These are phyloP conservation scores for Cunninghamia lanceolata DNA, from an alignment of 75 land plant genomes.

Conservation along the genomic window DNA sequence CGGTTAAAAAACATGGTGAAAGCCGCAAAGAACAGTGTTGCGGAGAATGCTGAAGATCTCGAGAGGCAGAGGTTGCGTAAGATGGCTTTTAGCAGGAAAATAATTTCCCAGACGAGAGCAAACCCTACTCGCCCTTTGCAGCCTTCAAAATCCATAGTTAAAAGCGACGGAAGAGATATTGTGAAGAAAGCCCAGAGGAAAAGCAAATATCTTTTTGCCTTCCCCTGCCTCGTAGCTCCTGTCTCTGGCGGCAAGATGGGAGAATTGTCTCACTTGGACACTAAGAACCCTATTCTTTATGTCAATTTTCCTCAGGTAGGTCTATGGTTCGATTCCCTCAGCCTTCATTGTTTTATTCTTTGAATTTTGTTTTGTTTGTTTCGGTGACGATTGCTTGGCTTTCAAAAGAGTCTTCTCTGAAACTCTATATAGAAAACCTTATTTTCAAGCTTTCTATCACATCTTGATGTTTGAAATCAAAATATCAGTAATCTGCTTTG, in stretches of 20 bases:
- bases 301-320: slow-evolving; percentile 87
- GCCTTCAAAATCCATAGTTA: slow-evolving; percentile 52
- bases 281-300: slow-evolving; percentile 81
- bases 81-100: slow-evolving; percentile 26
- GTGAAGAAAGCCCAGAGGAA: slow-evolving; percentile 84
- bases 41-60: slow-evolving; percentile 33
- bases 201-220: slow-evolving; percentile 79
- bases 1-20: not conserved
- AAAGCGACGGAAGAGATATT: slow-evolving; percentile 75
- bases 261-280: slow-evolving; percentile 71
- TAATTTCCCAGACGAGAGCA: slow-evolving; percentile 31
- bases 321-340: not conserved
- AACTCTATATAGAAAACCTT: not conserved
- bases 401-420: not conserved
- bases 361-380: not conserved
- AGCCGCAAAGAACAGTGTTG: slow-evolving; percentile 17
- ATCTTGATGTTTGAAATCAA: too few species aligned
- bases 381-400: not conserved
- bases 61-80: slow-evolving; percentile 38
- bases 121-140: slow-evolving; percentile 13
- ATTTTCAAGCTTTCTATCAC: too few species aligned
- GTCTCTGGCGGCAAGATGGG: slow-evolving; percentile 85
- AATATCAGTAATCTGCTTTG: too few species aligned
- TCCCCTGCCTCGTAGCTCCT: slow-evolving; percentile 89
- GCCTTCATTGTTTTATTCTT: too few species aligned